Base-by-base conservation (phyloP, 179 eudicot species). In the Nepenthes alata region DNA sequence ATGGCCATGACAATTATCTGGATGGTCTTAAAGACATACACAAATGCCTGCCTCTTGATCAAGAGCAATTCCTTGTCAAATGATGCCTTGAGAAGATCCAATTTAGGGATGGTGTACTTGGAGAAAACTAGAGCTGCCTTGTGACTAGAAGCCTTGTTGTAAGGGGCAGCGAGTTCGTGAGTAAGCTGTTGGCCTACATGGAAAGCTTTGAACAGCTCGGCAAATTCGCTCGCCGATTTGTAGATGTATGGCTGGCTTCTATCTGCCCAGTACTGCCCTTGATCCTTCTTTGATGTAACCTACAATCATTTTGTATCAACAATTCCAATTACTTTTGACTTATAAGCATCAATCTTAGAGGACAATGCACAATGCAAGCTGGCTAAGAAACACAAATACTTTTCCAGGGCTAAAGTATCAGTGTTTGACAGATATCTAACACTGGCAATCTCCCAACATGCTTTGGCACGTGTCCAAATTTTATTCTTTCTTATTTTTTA, bases 211-310 rank as follows among this genome's bases (percentile, higher is more conserved):
- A 91, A 91, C 2, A 79, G 66, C 16, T 64, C 12, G 1, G 68
- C 84, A 14, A 91, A 93, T 35, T 89, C 88, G 0, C 78, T 35
- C 0, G 85, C 98, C 3, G 95, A 64, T 3, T 86, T 72, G 72
- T 80, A 87, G 41, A 53, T 72, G 61, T 89, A 93, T 0, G 89
- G 81, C 53, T 59, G 81, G 49, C 53, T 64, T 41, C 63, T 77
- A 57, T 89, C 83, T 1, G 72, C 75, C 98, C 96, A 93, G 64
- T 93, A 93, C 54, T 93, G 96, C 54, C 89, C 93, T 54, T 93
- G 98, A 34, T 93, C 98, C 54, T 89, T 93, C 62, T 70, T 86
- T 45, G 96, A 93, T 12, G 96, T 93, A 44, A 89, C 98, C 98
- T 91, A 60, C 45, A 45, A 10, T 1, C 3, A 57, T 45, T 37